Conservation (phyloP, 2,329 filamentous ascomycete species). For the Cladosporium sp. region DNA sequence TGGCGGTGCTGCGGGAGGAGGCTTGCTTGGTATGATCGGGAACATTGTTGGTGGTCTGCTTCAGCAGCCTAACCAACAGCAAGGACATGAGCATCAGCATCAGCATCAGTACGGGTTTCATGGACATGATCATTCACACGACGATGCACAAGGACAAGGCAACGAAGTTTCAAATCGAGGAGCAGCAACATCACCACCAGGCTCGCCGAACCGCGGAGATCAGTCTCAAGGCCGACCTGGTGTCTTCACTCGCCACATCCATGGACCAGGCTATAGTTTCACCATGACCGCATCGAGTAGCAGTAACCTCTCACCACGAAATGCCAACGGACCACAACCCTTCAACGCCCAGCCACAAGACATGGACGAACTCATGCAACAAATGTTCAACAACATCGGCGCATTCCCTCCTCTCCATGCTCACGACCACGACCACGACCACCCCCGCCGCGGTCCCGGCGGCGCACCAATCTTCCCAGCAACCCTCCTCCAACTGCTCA, state of each 20-base stretch:
- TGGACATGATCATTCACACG: not conserved
- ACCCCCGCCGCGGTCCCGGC: not conserved
- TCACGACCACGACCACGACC: not conserved
- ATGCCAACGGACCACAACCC: conserved; percentile 48
- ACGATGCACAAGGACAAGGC: conserved; percentile 15
- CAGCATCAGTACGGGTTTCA: too few relatives aligned
- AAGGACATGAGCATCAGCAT: conserved; percentile 14
- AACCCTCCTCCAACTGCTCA: conserved; percentile 21
- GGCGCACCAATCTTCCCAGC: conserved; percentile 6
- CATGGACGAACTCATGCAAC: conserved; percentile 27
- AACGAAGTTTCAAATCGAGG: conserved; percentile 8
- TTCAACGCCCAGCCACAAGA: conserved; percentile 30
- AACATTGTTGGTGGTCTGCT: conserved; percentile 17
- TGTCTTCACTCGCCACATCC: conserved; percentile 17
- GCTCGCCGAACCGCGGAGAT: conserved; percentile 13
- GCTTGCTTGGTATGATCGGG: conserved; percentile 31
- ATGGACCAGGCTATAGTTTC: conserved; percentile 26
- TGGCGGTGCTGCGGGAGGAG: conserved; percentile 34
- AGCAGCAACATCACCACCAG: conserved; percentile 14
- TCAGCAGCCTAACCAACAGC: conserved; percentile 14
- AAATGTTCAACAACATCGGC: conserved; percentile 31
- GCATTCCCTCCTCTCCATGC: conserved; percentile 13
- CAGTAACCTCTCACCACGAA: conserved; percentile 44
- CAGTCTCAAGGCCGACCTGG: conserved; percentile 12
- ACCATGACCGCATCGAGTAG: conserved; percentile 28